Conservation (phyloP, 257 asterid genomes). For the Thymus quinquecostatus region DNA sequence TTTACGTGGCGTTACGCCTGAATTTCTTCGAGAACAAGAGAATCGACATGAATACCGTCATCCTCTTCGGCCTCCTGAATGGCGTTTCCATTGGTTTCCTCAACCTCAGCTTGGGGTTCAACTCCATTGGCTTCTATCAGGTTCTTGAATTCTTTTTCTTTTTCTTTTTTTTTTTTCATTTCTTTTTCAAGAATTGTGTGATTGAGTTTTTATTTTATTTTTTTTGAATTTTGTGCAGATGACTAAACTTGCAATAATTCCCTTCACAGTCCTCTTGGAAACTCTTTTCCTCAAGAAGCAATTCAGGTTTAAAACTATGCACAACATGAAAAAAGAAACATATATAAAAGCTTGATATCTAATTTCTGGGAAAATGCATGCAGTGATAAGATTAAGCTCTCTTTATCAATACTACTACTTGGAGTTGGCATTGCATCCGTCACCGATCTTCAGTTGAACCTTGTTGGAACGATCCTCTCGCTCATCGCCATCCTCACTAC, state of each 20-base stretch:
- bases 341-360: background rate
- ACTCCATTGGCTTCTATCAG: slow-evolving; percentile 95
- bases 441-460: slow-evolving; percentile 91
- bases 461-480: slow-evolving; percentile 78
- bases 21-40: slow-evolving; percentile 84
- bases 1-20: slow-evolving; percentile 72
- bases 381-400: slow-evolving; percentile 74
- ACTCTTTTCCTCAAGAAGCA: slow-evolving; percentile 81
- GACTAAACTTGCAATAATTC: slow-evolving; percentile 96
- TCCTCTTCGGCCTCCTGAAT: slow-evolving; percentile 71
- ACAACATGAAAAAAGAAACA: no score
- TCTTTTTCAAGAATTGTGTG: no score
- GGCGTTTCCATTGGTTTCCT: slow-evolving; percentile 93
- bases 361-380: slow-evolving; percentile 8
- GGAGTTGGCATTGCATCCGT: slow-evolving; percentile 94
- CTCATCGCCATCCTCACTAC: slow-evolving; percentile 85
- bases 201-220: no score
- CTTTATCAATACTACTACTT: slow-evolving; percentile 60
- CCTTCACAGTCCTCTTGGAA: slow-evolving; percentile 82
- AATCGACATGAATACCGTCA: slow-evolving; percentile 64
- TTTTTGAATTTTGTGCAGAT: slow-evolving; percentile 42
- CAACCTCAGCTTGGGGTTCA: slow-evolving; percentile 89
- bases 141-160: slow-evolving; percentile 28
- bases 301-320: slow-evolving; percentile 54
- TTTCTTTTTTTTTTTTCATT: no score